Percentiles rank a stretch among this genome's conserved stretches.
These are phyloP conservation scores for Acmispon strigosus DNA, from an alignment of 306 rosid genomes.

Conservation along the genomic window DNA sequence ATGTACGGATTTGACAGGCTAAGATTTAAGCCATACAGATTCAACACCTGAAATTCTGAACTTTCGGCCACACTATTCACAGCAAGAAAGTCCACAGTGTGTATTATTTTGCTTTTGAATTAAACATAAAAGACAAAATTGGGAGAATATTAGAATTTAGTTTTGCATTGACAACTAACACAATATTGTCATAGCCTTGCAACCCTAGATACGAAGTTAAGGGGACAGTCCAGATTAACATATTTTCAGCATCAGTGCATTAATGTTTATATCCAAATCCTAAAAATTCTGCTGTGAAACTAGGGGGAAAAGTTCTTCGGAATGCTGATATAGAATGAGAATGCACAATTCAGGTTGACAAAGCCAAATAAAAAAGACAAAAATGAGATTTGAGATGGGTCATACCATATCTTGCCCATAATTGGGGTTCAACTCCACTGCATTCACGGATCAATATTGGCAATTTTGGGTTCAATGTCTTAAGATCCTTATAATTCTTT, in stretches of 20 bases:
- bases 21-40: neutral
- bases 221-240: neutral
- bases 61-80: neutral
- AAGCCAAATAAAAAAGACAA: neutral
- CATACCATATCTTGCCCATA: constrained; percentile 98
- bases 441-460: constrained; percentile 92
- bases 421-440: constrained; percentile 77
- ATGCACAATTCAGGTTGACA: neutral
- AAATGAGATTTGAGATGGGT: neutral
- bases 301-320: neutral
- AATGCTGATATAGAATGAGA: neutral
- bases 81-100: neutral
- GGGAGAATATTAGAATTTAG: neutral
- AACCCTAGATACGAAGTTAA: neutral
- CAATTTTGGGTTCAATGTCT: constrained; percentile 72
- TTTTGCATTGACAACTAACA: neutral
- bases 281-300: neutral
- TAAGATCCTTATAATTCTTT: constrained; percentile 77
- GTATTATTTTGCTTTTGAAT: neutral
- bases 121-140: neutral
- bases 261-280: neutral
- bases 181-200: neutral
- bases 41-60: neutral
- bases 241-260: neutral
- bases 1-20: neutral